Percentiles rank a stretch among this genome's conserved stretches.
Conservation (phyloP, 2,329 filamentous ascomycete genomes). For the Pseudocercospora pini-densiflorae region DNA sequence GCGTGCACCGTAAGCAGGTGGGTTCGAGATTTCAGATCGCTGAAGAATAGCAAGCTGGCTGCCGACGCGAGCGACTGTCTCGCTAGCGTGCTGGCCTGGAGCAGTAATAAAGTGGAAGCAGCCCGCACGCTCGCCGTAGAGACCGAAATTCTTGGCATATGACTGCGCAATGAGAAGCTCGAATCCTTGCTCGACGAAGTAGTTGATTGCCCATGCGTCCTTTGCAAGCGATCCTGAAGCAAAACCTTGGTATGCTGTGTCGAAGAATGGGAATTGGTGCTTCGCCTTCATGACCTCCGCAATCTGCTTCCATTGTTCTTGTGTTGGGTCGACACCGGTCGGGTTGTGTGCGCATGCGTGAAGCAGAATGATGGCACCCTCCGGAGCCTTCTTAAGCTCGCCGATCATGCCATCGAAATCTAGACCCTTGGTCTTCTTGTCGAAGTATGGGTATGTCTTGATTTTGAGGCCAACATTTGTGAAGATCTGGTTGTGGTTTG, state of each 20-base stretch:
- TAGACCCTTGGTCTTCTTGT: slow-evolving; percentile 82
- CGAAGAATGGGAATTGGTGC: slow-evolving; percentile 96
- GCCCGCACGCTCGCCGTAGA: slow-evolving; percentile 95
- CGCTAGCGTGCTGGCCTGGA: slow-evolving; percentile 68
- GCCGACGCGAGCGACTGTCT: slow-evolving; percentile 67
- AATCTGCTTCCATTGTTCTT: slow-evolving; percentile 93
- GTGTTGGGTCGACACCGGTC: slow-evolving; percentile 92
- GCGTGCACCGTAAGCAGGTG: slow-evolving; percentile 89
- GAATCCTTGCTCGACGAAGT: slow-evolving; percentile 94
- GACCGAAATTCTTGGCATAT: slow-evolving; percentile 68
- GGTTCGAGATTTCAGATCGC: slow-evolving; percentile 96
- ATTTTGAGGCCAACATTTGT: slow-evolving; percentile 80
- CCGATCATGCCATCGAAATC: slow-evolving; percentile 88
- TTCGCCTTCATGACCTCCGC: slow-evolving; percentile 75
- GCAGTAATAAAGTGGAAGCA: slow-evolving; percentile 92
- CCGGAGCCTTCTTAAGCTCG: slow-evolving; percentile 70
- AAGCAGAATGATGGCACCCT: slow-evolving; percentile 83
- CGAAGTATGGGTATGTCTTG: slow-evolving; percentile 92
- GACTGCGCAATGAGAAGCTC: slow-evolving; percentile 58
- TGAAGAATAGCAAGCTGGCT: slow-evolving; percentile 93
- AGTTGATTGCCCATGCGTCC: slow-evolving; percentile 89
- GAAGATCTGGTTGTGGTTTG: slow-evolving; percentile 99
- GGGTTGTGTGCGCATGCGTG: slow-evolving; percentile 99
- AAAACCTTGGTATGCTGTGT: slow-evolving; percentile 97
- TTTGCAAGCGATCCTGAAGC: slow-evolving; percentile 84